Base-by-base conservation (phyloP, 176 grass and related monocot species). In the Eragrostis curvula region DNA sequence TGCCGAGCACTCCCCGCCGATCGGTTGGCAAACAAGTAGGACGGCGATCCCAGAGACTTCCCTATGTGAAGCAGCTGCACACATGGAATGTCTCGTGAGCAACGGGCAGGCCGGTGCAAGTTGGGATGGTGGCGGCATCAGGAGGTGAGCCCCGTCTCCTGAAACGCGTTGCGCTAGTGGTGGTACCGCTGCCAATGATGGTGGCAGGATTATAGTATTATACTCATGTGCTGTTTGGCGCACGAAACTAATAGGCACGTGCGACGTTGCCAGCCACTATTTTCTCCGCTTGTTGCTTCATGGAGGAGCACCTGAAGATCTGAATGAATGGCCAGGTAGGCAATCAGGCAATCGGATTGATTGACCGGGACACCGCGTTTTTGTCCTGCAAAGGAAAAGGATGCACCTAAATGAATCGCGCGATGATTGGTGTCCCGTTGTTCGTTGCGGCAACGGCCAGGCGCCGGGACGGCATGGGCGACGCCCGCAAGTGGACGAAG, bases 11-110 rank as follows among this genome's bases (percentile, higher is more conserved):
- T 17, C 3, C 17, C 13, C 3, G 32, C 32, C 32, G 32, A 36
- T 36, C 28, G 77, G 47, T 12, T 13, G 21, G 17, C 18, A 9
- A 56, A 18, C 18, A n/a, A 55, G 52, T 2, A 52, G 52, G 20
- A 3, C 7, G 20, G 53, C 53, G 57, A 59, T 59, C 23, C 23
- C 23, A 12, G 56, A 60, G 23, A 12, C 23, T 24, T 28, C 23
- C 24, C 14, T 7, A 21, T 23, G 53, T n/a, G 53, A 10, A 28
- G 23, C 11, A 28, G 29, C 76, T 36, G 53, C 2, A 73, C 80
- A 73, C 71, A 79, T 88, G 79, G 45, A 20, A 7, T 88, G 79
- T 39, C 64, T 87, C 17, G 15, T 28, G 43, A 82, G 73, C 78
- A 40, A 43, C 70, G 10, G 70, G 78, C 78, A 42, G 64, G n/a